Evolutionary conservation across 2,329 filamentous ascomycete genomes (phyloP).

Genomic region (Lachnellula arida): DNA sequence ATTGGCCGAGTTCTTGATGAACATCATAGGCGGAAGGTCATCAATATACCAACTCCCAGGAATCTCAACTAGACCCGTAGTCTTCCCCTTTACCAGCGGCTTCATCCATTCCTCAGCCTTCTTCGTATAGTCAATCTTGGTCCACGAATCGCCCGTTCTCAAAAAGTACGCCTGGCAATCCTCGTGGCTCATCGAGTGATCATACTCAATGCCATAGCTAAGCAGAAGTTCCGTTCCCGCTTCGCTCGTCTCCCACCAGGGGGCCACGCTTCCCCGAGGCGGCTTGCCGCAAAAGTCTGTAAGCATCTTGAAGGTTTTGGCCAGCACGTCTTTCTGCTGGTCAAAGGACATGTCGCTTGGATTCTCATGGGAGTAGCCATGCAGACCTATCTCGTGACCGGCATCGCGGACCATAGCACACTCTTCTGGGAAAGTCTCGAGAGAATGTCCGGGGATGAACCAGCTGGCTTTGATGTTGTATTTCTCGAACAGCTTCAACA

Average conservation of each 20-base stretch:
- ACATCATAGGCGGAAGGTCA: slow-evolving; percentile 66
- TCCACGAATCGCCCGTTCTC: slow-evolving; percentile 60
- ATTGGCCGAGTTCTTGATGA: slow-evolving; percentile 62
- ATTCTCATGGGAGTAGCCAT: slow-evolving; percentile 73
- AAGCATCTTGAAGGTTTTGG: slow-evolving; percentile 67
- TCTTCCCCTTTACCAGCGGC: slow-evolving; percentile 52
- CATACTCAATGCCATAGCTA: slow-evolving; percentile 64
- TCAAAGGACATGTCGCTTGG: slow-evolving; percentile 65
- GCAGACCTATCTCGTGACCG: slow-evolving; percentile 61
- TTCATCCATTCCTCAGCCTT: slow-evolving; percentile 63
- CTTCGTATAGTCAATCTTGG: slow-evolving; percentile 62
- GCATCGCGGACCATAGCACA: slow-evolving; percentile 56
- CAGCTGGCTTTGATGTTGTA: slow-evolving; percentile 61
- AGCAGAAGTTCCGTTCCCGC: slow-evolving; percentile 63
- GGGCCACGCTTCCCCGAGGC: slow-evolving; percentile 66
- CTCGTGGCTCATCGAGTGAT: slow-evolving; percentile 62
- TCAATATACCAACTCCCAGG: slow-evolving; percentile 58
- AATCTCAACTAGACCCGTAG: slow-evolving; percentile 63
- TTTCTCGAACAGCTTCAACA: slow-evolving; percentile 68
- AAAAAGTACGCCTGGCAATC: slow-evolving; percentile 63
- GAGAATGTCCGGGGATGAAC: slow-evolving; percentile 53
- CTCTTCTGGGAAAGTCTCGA: slow-evolving; percentile 64
- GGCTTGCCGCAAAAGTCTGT: slow-evolving; percentile 69
- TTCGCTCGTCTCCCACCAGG: slow-evolving; percentile 69
- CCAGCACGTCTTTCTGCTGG: slow-evolving; percentile 70